A percentile compares a stretch with the other conserved stretches of the same genome.
Evolutionary conservation across 768 basidiomycete genomes (phyloP).

Genomic region (Agaricus subrufescens): DNA sequence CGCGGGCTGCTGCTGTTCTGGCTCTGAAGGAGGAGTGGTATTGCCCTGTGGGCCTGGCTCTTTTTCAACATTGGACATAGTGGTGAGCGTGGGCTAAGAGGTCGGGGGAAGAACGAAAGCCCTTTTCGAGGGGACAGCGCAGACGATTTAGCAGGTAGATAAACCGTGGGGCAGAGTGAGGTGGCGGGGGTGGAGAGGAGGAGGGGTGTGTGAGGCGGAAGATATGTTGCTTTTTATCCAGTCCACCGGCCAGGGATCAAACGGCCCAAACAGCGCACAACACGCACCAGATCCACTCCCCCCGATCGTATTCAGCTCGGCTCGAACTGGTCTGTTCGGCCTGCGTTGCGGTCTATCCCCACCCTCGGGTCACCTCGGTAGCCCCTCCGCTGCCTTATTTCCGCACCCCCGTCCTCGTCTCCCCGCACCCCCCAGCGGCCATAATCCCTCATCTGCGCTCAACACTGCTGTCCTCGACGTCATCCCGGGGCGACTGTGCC

Average conservation of each 20-base stretch:
- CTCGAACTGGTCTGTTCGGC: slow-evolving; percentile 5
- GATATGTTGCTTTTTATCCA: slow-evolving; percentile 14
- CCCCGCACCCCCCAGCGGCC: background rate
- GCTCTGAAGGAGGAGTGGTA: background rate
- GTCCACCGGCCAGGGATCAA: slow-evolving; percentile 8
- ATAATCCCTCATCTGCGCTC: slow-evolving; percentile 2
- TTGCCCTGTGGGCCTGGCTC: slow-evolving; percentile 53
- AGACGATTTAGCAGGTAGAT: background rate
- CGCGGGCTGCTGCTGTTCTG: slow-evolving; percentile 23
- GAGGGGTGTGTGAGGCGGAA: slow-evolving; percentile 10
- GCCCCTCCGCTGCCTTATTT: background rate
- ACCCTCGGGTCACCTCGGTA: background rate
- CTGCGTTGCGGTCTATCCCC: slow-evolving; percentile 6
- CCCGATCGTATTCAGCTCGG: slow-evolving; percentile 8
- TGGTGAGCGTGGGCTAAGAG: background rate
- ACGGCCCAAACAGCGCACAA: slow-evolving; percentile 7
- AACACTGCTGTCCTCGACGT: too few relatives aligned
- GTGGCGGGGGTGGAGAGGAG: slow-evolving; percentile 8
- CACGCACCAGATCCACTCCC: slow-evolving; percentile 2
- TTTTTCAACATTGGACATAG: slow-evolving; percentile 32
- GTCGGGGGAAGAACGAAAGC: slow-evolving; percentile 4
- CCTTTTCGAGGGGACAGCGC: slow-evolving; percentile 6
- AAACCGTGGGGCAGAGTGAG: slow-evolving; percentile 2
- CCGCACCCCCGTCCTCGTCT: background rate
- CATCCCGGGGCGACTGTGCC: too few relatives aligned